Percentiles rank a stretch among this genome's conserved stretches.
These are phyloP conservation scores for Backusella westeae DNA, from an alignment of 192 early-diverging fungal genomes.

Conservation along the genomic window DNA sequence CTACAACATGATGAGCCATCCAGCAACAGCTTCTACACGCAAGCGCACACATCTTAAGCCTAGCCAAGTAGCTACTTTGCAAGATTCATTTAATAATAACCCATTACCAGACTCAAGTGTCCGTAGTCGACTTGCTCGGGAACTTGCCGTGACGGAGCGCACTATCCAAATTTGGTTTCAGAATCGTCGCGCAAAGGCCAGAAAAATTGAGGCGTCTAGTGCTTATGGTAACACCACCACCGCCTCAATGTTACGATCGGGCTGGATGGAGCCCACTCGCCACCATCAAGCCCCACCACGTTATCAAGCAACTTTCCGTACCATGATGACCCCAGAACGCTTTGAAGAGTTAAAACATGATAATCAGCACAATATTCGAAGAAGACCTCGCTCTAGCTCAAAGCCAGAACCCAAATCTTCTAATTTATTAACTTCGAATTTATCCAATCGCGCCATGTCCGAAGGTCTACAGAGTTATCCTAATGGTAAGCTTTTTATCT, in stretches of 20 bases:
- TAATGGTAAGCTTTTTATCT: neutral
- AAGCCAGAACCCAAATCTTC: constrained; percentile 14
- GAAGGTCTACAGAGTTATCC: constrained; percentile 4
- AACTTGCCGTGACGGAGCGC: constrained; percentile 64
- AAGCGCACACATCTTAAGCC: constrained; percentile 64
- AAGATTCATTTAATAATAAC: constrained; percentile 66
- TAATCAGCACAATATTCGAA: neutral
- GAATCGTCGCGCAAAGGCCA: constrained; percentile 75
- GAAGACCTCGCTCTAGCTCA: constrained; percentile 17
- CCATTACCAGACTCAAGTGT: constrained; percentile 64
- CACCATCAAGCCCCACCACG: constrained; percentile 9
- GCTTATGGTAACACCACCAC: constrained; percentile 2
- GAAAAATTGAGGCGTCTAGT: constrained; percentile 45
- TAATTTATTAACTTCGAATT: neutral
- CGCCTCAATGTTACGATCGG: constrained; percentile 1
- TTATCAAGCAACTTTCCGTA: constrained; percentile 25
- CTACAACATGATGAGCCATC: constrained; percentile 6
- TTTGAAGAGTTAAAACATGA: constrained; percentile 49
- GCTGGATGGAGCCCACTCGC: neutral
- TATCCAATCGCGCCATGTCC: constrained; percentile 9
- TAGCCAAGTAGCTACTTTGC: constrained; percentile 59
- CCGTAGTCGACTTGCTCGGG: constrained; percentile 59
- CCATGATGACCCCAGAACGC: constrained; percentile 30
- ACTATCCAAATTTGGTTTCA: constrained; percentile 87
- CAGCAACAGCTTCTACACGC: constrained; percentile 12